Evolutionary conservation across 2,329 filamentous ascomycete species (phyloP).

Genomic region (Cordyceps cateniannulata): DNA sequence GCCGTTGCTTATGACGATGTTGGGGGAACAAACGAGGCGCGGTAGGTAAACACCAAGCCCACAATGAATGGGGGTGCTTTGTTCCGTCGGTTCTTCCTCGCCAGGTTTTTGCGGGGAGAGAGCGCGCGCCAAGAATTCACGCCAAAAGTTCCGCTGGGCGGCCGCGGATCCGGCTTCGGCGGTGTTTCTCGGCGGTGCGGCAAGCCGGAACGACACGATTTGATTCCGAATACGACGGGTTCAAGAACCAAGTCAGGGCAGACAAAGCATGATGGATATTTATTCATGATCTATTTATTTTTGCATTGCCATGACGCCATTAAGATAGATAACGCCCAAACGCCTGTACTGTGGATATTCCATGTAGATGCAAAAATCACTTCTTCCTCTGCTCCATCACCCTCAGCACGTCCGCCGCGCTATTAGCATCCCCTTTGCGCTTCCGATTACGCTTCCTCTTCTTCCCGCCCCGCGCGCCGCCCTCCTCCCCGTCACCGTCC

Average conservation of each 20-base stretch:
- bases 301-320: background rate
- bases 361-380: constrained; percentile 9
- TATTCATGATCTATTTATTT: background rate
- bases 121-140: background rate
- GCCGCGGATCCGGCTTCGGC: constrained; percentile 4
- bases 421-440: constrained; percentile 73
- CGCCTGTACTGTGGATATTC: too few relatives aligned
- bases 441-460: constrained; percentile 71
- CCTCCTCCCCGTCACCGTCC: constrained; percentile 39
- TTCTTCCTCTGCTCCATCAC: constrained; percentile 60
- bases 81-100: background rate
- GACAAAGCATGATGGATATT: too few relatives aligned
- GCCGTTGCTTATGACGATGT: background rate
- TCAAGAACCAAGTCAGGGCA: background rate
- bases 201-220: background rate
- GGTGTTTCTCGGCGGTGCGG: background rate
- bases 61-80: background rate
- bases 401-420: constrained; percentile 69
- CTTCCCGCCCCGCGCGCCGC: constrained; percentile 38
- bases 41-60: background rate
- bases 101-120: background rate
- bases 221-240: background rate
- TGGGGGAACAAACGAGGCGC: background rate
- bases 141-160: background rate
- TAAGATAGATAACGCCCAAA: background rate